phyloP scores from a whole-genome alignment of 1,139 yeast species.

The Debaryomycetaceae sp. region DNA sequence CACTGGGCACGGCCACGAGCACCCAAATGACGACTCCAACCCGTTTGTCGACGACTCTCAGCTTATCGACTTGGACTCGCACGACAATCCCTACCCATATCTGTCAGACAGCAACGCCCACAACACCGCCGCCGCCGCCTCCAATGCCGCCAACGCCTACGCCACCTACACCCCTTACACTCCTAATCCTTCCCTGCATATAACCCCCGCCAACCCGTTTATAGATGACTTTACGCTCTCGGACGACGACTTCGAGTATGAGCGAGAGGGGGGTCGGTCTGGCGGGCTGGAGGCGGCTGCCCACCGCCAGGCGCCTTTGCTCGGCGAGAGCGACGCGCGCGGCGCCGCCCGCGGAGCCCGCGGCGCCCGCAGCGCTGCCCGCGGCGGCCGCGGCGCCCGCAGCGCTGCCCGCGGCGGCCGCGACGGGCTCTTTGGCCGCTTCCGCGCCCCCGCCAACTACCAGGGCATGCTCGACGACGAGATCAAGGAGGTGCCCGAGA shows the following conservation, averaged over 20 bases:
- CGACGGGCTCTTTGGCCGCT: slow-evolving; percentile 13
- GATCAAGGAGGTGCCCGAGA: slow-evolving; percentile 13
- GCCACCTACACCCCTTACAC: slow-evolving; percentile 4
- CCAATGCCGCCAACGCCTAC: background rate
- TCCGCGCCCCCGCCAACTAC: slow-evolving; percentile 11
- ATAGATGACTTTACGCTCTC: slow-evolving; percentile 33
- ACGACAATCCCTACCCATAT: slow-evolving; percentile 12
- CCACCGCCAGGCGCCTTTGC: slow-evolving; percentile 23
- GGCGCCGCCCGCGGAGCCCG: no score
- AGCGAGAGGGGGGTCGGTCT: no score
- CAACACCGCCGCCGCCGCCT: slow-evolving; percentile 2
- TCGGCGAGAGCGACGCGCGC: no score
- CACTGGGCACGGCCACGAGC: slow-evolving; percentile 6
- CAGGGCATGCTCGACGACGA: slow-evolving; percentile 19
- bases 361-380: no score
- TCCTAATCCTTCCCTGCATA: background rate
- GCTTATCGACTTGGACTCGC: slow-evolving; percentile 30
- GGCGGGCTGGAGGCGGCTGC: no score
- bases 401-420: background rate
- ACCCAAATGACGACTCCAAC: slow-evolving; percentile 21
- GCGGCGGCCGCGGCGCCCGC: slow-evolving; percentile 6
- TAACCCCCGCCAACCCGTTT: slow-evolving; percentile 24
- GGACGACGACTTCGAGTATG: slow-evolving; percentile 26
- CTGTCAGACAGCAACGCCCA: slow-evolving; percentile 8
- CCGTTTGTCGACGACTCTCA: slow-evolving; percentile 15